Conservation (phyloP, 495 filamentous ascomycete genomes). For the Neurospora sp. region DNA sequence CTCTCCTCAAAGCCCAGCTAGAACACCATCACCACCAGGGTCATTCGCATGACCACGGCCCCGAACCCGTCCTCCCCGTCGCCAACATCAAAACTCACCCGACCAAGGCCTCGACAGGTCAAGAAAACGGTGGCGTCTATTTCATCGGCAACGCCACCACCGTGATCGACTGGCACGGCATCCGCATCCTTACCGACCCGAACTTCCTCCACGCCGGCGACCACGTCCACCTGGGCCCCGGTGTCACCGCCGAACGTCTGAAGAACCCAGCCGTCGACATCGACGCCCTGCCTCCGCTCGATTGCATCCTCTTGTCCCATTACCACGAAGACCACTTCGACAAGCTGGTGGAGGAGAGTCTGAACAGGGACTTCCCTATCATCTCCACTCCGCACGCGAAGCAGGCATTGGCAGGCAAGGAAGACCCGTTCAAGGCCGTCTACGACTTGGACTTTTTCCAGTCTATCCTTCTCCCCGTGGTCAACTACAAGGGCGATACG, state of each 20-base stretch:
- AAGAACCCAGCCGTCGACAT: constrained; percentile 54
- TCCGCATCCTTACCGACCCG: constrained; percentile 58
- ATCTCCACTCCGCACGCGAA: constrained; percentile 58
- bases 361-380: constrained; percentile 51
- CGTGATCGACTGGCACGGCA: constrained; percentile 52
- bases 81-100: constrained; percentile 11
- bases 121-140: constrained; percentile 23
- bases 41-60: constrained; percentile 2
- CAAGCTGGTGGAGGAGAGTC: constrained; percentile 44
- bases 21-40: neutral
- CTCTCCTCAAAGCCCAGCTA: constrained; percentile 9
- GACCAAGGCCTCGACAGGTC: neutral
- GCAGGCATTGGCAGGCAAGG: constrained; percentile 33
- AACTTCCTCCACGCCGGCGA: constrained; percentile 64
- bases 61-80: constrained; percentile 9
- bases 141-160: constrained; percentile 63
- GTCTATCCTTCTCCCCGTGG: constrained; percentile 40
- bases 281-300: constrained; percentile 49
- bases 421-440: constrained; percentile 46
- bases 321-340: constrained; percentile 65
- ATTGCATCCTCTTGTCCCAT: constrained; percentile 53
- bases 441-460: constrained; percentile 47
- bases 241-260: constrained; percentile 40
- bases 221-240: constrained; percentile 58
- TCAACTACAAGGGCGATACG: constrained; percentile 11